Evolutionary conservation across 2,329 filamentous ascomycete genomes (phyloP).

Genomic region (Leptodontidium sp.): DNA sequence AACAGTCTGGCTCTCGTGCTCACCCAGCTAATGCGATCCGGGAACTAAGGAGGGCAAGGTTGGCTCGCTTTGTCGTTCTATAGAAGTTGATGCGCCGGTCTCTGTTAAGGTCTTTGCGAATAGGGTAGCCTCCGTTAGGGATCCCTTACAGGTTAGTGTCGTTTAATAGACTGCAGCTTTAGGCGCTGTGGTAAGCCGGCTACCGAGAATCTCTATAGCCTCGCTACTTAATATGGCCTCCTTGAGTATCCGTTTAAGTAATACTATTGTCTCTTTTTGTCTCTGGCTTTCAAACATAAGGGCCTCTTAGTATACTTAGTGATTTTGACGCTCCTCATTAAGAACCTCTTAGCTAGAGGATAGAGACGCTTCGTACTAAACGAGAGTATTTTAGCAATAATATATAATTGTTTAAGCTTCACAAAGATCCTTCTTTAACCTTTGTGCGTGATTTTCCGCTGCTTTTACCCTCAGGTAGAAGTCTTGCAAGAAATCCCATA

Average conservation of each 20-base stretch:
- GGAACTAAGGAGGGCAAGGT: conserved; percentile 1
- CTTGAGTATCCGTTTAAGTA: too few species aligned
- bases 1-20: conserved; percentile 15
- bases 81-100: conserved; percentile 1
- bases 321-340: too few species aligned
- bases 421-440: conserved; percentile 25
- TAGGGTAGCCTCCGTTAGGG: neutral
- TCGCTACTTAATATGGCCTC: too few species aligned
- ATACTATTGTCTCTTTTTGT: too few species aligned
- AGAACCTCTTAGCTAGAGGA: too few species aligned
- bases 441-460: conserved; percentile 19
- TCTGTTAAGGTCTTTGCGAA: conserved; percentile 8
- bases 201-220: too few species aligned
- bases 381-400: conserved; percentile 18
- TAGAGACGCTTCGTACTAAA: too few species aligned
- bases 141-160: neutral
- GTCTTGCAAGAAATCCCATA: conserved; percentile 32
- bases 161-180: conserved; percentile 1
- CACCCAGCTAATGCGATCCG: neutral
- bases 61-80: conserved; percentile 10
- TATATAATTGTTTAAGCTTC: conserved; percentile 18
- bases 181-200: too few species aligned
- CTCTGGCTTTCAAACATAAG: too few species aligned
- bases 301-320: too few species aligned
- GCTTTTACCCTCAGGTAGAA: conserved; percentile 21